Evolutionary conservation across 345 rosid genomes (phyloP), one percentile per base, ranked within the genome.

Genomic region (Schrenkiella parvula): DNA sequence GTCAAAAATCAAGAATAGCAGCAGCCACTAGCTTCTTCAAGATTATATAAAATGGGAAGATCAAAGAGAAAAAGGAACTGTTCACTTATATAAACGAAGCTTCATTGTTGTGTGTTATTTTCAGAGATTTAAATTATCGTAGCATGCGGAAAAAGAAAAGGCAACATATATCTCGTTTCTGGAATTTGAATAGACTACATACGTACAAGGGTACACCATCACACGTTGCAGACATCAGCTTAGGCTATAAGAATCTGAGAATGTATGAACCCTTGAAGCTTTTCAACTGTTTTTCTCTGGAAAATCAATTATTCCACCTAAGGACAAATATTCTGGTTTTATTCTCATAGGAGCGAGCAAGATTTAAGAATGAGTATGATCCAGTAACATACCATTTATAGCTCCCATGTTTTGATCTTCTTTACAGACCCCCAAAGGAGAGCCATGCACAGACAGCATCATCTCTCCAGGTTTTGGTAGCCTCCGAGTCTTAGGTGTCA

Each of bases 381-480:
- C 15, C 15, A 53, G 59, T 48, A 70, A 31, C 76, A 57, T 82
- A 93, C 98, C 97, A 13, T 47, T 64, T 79, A 91, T 93, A 23
- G 89, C 90, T 82, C 81, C 97, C 97, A 93, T 89, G 83, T 82
- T 85, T 77, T 85, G 83, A 43, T 91, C 95, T 74, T 91, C 93
- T 81, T 84, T 82, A 78, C 62, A 93, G 61, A 89, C 87, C 3
- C 98, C 97, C 8, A 91, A 95, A 17, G 96, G 97, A 72, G 99
- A 89, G 50, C 93, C 97, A 71, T 58, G 96, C 19, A 93, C 88
- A 23, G 95, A 91, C 28, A 88, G 85, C 80, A 89, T 91, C 54
- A 93, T 82, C 82, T 93, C 96, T 31, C 96, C 96, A 56, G 83
- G 87, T 74, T 93, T 91, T 1, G 97, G 97, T 72, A 75, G 80